Conservation (phyloP, 176 grass and related monocot species). For the Eragrostis curvula region DNA sequence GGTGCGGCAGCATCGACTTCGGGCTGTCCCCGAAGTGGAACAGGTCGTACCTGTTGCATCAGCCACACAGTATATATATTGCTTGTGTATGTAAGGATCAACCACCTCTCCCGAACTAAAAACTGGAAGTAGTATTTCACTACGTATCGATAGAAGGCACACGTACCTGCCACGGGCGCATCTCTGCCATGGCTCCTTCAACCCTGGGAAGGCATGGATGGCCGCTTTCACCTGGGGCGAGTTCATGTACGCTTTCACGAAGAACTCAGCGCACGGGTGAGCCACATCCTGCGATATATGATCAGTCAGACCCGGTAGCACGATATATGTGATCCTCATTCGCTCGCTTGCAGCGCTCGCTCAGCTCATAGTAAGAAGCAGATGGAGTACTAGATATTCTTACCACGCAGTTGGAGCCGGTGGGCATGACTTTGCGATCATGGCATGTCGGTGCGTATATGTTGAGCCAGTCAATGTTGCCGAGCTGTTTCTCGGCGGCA, state of each 20-base stretch:
- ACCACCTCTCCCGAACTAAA: no score
- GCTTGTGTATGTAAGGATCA: no score
- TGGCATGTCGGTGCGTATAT: conserved; percentile 46
- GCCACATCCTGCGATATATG: conserved; percentile 22
- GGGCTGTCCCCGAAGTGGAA: conserved; percentile 37
- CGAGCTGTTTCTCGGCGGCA: conserved; percentile 31
- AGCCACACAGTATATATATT: not conserved
- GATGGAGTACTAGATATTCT: no score
- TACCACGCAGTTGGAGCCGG: conserved; percentile 47
- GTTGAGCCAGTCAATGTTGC: conserved; percentile 56
- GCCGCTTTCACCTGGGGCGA: conserved; percentile 38
- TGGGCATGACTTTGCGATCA: conserved; percentile 25
- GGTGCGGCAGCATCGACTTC: conserved; percentile 43
- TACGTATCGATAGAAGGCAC: not conserved
- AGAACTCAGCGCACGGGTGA: conserved; percentile 46
- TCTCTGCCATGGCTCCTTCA: conserved; percentile 37
- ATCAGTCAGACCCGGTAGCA: no score
- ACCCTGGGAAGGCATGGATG: conserved; percentile 25
- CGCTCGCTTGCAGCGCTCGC: no score
- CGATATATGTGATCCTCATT: no score
- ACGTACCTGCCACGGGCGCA: conserved; percentile 26
- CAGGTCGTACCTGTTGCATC: conserved; percentile 36
- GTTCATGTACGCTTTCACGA: conserved; percentile 54
- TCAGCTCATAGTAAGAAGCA: no score
- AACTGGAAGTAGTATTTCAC: no score